Conservation (phyloP, 2,329 filamentous ascomycete species). For the Hortaea sp. region DNA sequence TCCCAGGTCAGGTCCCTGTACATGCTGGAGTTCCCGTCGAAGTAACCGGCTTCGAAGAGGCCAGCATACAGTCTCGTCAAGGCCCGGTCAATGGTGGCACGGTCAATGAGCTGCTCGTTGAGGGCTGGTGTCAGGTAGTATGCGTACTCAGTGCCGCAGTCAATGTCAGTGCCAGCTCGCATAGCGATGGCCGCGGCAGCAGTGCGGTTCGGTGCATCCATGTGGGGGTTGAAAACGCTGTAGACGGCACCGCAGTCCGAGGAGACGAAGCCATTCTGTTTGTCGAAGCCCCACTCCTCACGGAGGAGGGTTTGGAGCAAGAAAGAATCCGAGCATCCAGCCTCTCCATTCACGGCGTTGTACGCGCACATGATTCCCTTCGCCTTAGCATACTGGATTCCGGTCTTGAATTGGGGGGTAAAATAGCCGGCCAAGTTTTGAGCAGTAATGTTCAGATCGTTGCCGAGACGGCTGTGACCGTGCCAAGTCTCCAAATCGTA, state of each 20-base stretch:
- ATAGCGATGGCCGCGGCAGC: constrained; percentile 33
- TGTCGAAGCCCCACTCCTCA: constrained; percentile 51
- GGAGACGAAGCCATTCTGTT: constrained; percentile 41
- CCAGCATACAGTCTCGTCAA: constrained; percentile 42
- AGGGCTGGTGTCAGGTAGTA: constrained; percentile 33
- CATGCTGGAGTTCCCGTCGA: constrained; percentile 34
- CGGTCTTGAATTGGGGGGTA: constrained; percentile 49
- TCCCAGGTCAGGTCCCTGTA: constrained; percentile 44
- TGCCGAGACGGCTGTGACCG: constrained; percentile 30
- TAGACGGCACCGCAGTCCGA: constrained; percentile 53
- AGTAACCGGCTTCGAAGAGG: constrained; percentile 46
- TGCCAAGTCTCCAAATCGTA: constrained; percentile 17
- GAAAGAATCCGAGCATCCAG: constrained; percentile 50
- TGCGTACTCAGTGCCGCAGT: constrained; percentile 40
- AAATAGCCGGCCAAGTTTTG: constrained; percentile 57
- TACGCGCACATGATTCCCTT: constrained; percentile 41
- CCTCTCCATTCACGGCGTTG: constrained; percentile 33
- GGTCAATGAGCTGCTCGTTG: constrained; percentile 31
- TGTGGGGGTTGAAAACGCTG: constrained; percentile 25
- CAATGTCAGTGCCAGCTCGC: constrained; percentile 42
- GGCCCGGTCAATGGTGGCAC: constrained; percentile 37
- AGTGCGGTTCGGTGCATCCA: constrained; percentile 12
- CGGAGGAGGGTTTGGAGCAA: constrained; percentile 51
- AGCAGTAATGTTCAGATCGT: constrained; percentile 44
- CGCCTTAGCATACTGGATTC: constrained; percentile 30